phyloP scores from a whole-genome alignment of 257 asterid genomes.

The Handroanthus guayacan region DNA sequence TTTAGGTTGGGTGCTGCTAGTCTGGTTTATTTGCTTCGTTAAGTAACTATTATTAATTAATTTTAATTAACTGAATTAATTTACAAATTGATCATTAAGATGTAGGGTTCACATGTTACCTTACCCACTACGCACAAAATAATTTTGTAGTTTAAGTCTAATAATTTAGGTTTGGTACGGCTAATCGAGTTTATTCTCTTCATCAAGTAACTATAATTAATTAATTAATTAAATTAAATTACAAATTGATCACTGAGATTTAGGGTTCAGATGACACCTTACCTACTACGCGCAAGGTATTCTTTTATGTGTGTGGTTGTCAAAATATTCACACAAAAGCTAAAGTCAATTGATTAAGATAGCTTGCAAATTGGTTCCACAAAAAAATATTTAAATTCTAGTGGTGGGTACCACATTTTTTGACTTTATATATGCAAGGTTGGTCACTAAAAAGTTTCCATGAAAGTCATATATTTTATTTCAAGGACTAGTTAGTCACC shows the following conservation, averaged over 20 bases:
- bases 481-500: too few species aligned
- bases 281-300: conserved; percentile 31
- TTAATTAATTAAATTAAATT: too few species aligned
- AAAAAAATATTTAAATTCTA: background rate
- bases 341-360: conserved; percentile 7
- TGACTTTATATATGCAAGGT: background rate
- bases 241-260: background rate
- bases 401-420: conserved; percentile 30
- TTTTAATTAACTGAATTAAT: too few species aligned
- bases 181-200: too few species aligned
- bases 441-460: background rate
- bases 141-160: too few species aligned
- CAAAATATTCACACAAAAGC: background rate
- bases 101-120: background rate
- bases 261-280: background rate
- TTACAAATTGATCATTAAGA: too few species aligned
- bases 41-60: too few species aligned
- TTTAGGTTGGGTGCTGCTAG: too few species aligned
- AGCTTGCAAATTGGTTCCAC: background rate
- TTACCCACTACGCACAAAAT: conserved; percentile 31
- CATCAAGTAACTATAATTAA: too few species aligned
- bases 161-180: too few species aligned
- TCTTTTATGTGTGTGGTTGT: background rate
- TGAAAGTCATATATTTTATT: background rate
- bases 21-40: too few species aligned